phyloP scores from a whole-genome alignment of 2,329 filamentous ascomycete species.

The Ascochyta pisi region DNA sequence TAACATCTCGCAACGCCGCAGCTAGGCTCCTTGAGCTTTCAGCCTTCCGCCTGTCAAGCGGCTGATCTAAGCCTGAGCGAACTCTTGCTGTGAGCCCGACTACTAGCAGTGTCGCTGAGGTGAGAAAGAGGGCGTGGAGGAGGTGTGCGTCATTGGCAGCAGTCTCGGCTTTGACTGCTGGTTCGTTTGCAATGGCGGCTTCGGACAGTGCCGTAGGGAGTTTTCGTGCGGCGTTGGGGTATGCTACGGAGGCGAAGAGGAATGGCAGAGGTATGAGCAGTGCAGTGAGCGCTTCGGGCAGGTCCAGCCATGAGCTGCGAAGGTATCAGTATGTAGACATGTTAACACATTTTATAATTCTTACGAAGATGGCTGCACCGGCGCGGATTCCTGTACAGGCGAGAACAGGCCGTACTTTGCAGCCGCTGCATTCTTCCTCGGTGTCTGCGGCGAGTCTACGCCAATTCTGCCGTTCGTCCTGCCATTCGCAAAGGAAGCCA shows the following conservation, averaged over 20 bases:
- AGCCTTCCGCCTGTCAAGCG: slow-evolving; percentile 47
- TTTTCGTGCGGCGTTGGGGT: slow-evolving; percentile 39
- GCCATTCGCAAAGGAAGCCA: slow-evolving; percentile 41
- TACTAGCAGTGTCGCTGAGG: slow-evolving; percentile 55
- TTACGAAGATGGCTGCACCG: slow-evolving; percentile 31
- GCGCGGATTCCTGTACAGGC: slow-evolving; percentile 43
- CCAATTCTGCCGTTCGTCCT: slow-evolving; percentile 47
- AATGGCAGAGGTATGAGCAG: slow-evolving; percentile 59
- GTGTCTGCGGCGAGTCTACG: slow-evolving; percentile 48
- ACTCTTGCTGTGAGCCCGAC: slow-evolving; percentile 51
- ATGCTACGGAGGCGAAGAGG: slow-evolving; percentile 56
- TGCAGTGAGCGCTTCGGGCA: slow-evolving; percentile 58
- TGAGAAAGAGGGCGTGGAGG: slow-evolving; percentile 54
- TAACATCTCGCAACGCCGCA: slow-evolving; percentile 11
- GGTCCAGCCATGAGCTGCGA: slow-evolving; percentile 44
- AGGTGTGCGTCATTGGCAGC: slow-evolving; percentile 38
- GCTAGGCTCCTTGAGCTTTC: slow-evolving; percentile 22
- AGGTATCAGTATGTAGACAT: not conserved
- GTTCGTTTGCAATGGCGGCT: slow-evolving; percentile 26
- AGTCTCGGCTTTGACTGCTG: slow-evolving; percentile 15
- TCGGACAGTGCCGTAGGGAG: slow-evolving; percentile 34
- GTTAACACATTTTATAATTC: slow-evolving; percentile 8
- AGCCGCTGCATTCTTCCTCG: slow-evolving; percentile 17
- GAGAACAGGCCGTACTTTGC: slow-evolving; percentile 41
- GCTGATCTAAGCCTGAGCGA: slow-evolving; percentile 35